Conservation (phyloP, 768 basidiomycete species). For the Floccularia luteovirens region DNA sequence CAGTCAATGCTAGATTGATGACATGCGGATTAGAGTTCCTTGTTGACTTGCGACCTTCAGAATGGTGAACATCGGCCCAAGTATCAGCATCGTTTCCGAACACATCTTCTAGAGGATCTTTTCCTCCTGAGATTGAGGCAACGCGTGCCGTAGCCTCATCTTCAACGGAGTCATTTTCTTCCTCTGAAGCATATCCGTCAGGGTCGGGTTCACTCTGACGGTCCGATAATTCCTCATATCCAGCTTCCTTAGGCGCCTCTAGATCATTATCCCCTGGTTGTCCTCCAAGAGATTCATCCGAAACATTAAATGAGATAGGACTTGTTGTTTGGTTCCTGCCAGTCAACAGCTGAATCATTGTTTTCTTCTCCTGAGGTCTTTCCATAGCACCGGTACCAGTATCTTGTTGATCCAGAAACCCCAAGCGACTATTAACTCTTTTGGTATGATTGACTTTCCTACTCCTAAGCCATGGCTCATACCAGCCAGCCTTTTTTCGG, state of each 20-base stretch:
- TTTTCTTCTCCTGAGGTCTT: slow-evolving; percentile 14
- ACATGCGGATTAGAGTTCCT: slow-evolving; percentile 33
- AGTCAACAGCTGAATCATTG: slow-evolving; percentile 45
- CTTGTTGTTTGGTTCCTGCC: slow-evolving; percentile 37
- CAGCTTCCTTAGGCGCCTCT: slow-evolving; percentile 13
- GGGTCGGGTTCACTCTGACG: slow-evolving; percentile 24
- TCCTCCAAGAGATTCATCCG: slow-evolving; percentile 7
- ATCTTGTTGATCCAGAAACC: slow-evolving; percentile 10
- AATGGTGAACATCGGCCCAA: slow-evolving; percentile 46
- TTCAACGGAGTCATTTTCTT: slow-evolving; percentile 16
- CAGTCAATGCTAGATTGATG: slow-evolving; percentile 46
- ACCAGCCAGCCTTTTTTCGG: slow-evolving; percentile 72
- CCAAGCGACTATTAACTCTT: slow-evolving; percentile 35
- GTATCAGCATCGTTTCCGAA: slow-evolving; percentile 62
- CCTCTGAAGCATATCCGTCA: slow-evolving; percentile 18
- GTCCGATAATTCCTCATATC: slow-evolving; percentile 29
- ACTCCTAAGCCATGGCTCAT: slow-evolving; percentile 73
- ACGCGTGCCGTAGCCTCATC: slow-evolving; percentile 33
- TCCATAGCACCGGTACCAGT: slow-evolving; percentile 10
- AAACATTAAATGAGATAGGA: slow-evolving; percentile 18
- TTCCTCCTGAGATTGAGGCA: slow-evolving; percentile 20
- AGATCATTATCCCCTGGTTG: not conserved
- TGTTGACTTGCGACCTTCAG: slow-evolving; percentile 18
- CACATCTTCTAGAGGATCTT: slow-evolving; percentile 51
- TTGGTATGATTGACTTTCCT: slow-evolving; percentile 55